A percentile compares a stretch with the other conserved stretches of the same genome.
Conservation (phyloP, 2,329 filamentous ascomycete genomes). For the Talaromyces sp. region DNA sequence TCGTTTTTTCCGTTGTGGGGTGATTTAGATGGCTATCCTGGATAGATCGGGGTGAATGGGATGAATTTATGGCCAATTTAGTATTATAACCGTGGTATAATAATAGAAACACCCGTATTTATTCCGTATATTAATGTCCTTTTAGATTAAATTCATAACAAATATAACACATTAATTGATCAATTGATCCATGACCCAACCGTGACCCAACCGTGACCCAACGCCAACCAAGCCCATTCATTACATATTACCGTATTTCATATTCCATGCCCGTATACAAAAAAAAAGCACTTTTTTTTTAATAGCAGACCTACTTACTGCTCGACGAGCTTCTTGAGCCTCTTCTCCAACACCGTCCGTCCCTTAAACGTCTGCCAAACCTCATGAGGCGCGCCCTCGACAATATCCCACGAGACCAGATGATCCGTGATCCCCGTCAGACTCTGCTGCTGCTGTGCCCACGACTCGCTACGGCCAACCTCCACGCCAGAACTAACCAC, state of each 20-base stretch:
- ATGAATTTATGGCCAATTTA: background rate
- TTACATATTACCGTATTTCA: background rate
- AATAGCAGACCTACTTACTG: background rate
- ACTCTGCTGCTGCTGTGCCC: conserved; percentile 82
- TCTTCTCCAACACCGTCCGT: conserved; percentile 70
- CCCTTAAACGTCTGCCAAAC: conserved; percentile 78
- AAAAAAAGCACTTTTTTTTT: background rate
- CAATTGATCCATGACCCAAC: no score
- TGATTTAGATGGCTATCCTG: background rate
- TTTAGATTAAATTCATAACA: background rate
- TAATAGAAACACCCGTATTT: background rate
- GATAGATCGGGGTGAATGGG: background rate
- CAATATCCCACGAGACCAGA: conserved; percentile 78
- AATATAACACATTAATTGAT: background rate
- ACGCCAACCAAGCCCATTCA: background rate
- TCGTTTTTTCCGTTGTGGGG: background rate
- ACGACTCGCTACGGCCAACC: conserved; percentile 62
- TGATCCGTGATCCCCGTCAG: conserved; percentile 75
- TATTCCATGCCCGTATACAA: background rate
- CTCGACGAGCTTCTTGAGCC: conserved; percentile 58
- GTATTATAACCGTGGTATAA: background rate
- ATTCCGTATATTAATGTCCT: background rate
- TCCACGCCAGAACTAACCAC: conserved; percentile 78
- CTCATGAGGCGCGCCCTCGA: conserved; percentile 76
- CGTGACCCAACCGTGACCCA: background rate